A percentile compares a stretch with the other conserved stretches of the same genome.
These are phyloP conservation scores for Taxawa tesnikishii DNA, from an alignment of 2,329 filamentous ascomycete species.

Conservation along the genomic window DNA sequence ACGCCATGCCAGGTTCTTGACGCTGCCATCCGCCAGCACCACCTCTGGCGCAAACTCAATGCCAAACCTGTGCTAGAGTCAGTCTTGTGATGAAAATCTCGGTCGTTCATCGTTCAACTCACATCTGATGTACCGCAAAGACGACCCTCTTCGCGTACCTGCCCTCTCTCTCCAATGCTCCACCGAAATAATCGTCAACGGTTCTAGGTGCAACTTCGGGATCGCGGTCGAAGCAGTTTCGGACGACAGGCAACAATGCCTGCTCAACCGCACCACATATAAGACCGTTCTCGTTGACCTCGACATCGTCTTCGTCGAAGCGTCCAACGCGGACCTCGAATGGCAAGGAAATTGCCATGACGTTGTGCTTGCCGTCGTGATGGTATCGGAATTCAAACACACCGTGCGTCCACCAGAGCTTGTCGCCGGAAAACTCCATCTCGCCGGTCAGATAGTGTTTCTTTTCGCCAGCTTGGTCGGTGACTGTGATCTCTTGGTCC, in stretches of 20 bases:
- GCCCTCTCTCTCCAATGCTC: constrained; percentile 69
- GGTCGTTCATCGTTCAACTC: constrained; percentile 14
- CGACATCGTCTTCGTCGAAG: constrained; percentile 63
- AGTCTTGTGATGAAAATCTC: background rate
- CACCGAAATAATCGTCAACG: constrained; percentile 71
- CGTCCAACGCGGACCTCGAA: constrained; percentile 80
- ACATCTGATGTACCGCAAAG: constrained; percentile 92
- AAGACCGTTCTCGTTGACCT: constrained; percentile 45
- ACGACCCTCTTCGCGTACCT: constrained; percentile 87
- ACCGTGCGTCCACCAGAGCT: constrained; percentile 93
- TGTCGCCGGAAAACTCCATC: constrained; percentile 80
- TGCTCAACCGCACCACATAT: constrained; percentile 62
- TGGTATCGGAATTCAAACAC: constrained; percentile 97
- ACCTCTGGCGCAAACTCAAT: constrained; percentile 91
- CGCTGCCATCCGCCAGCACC: constrained; percentile 81
- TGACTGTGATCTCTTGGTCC: constrained; percentile 45
- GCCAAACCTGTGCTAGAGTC: constrained; percentile 48
- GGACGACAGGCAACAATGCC: constrained; percentile 68
- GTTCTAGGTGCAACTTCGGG: constrained; percentile 77
- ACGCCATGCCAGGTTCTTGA: constrained; percentile 83
- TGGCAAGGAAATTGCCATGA: constrained; percentile 85
- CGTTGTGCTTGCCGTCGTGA: constrained; percentile 81
- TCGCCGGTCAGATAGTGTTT: constrained; percentile 61
- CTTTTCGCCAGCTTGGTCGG: constrained; percentile 34
- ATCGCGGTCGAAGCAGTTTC: constrained; percentile 87